Evolutionary conservation across 192 early-diverging fungal genomes (phyloP).

Genomic region (Chytriomyces sp.): DNA sequence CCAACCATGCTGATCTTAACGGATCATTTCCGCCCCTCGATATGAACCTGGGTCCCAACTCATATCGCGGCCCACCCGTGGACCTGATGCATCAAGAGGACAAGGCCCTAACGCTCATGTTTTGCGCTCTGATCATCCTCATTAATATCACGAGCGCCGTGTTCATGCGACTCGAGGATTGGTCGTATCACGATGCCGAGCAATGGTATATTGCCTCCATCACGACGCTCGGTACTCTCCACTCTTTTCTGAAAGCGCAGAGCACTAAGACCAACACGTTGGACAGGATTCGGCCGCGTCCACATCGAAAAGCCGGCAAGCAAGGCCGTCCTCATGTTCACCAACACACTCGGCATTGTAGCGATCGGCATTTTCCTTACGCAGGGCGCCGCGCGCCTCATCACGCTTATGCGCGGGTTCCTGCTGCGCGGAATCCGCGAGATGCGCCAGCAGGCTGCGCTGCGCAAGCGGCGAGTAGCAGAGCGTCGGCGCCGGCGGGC

Average conservation of each 20-base stretch:
- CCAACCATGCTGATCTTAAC: background rate
- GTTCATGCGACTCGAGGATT: slow-evolving; percentile 24
- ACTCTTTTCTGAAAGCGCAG: background rate
- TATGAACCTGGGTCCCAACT: no score
- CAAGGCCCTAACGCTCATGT: background rate
- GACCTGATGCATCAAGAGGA: slow-evolving; percentile 17
- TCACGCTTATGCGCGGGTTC: slow-evolving; percentile 6
- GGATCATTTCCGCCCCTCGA: background rate
- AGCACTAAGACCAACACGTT: background rate
- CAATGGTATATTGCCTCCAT: slow-evolving; percentile 28
- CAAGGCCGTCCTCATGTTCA: slow-evolving; percentile 9
- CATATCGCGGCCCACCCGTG: background rate
- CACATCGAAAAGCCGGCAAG: background rate
- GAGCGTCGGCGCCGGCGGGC: background rate
- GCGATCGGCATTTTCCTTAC: slow-evolving; percentile 17
- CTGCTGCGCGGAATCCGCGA: slow-evolving; percentile 27
- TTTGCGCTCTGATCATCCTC: slow-evolving; percentile 1
- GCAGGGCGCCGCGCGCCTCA: background rate
- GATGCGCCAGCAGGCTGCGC: background rate
- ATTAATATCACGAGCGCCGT: slow-evolving; percentile 6
- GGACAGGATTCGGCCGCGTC: slow-evolving; percentile 12
- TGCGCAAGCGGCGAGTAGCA: background rate
- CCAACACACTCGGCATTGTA: slow-evolving; percentile 22
- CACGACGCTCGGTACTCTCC: slow-evolving; percentile 9
- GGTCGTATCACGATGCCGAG: slow-evolving; percentile 19